phyloP scores from a whole-genome alignment of 75 land plant species.

The Pseudotsuga menziesii region DNA sequence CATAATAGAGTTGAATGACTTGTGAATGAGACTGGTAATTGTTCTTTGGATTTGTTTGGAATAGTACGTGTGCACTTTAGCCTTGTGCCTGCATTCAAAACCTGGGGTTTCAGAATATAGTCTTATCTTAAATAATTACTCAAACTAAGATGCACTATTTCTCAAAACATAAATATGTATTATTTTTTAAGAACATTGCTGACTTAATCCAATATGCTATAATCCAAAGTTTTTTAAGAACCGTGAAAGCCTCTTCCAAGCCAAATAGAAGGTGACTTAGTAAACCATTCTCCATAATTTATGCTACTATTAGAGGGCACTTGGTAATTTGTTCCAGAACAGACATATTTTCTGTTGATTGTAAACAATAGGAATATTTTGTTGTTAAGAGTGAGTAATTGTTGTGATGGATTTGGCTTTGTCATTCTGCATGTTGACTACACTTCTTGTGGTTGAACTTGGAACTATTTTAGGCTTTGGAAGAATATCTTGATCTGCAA shows the following conservation, averaged over 20 bases:
- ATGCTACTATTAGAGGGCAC: constrained; percentile 3
- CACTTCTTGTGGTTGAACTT: not conserved
- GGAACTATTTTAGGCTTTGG: no score
- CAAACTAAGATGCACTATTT: not conserved
- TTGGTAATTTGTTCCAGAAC: not conserved
- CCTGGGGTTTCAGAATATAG: not conserved
- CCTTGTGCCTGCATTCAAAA: not conserved
- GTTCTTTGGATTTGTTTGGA: not conserved
- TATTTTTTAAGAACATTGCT: not conserved
- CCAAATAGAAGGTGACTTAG: not conserved
- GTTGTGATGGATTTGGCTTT: not conserved
- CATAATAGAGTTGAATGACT: not conserved
- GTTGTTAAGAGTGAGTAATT: not conserved
- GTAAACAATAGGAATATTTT: not conserved
- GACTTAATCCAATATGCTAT: not conserved
- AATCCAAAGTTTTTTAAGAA: not conserved
- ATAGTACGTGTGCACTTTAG: not conserved
- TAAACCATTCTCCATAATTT: not conserved
- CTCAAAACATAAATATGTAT: not conserved
- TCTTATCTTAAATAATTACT: not conserved
- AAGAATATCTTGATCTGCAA: not conserved
- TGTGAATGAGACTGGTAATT: not conserved
- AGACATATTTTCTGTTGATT: not conserved
- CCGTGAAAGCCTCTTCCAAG: not conserved
- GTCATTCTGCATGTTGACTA: not conserved